Evolutionary conservation across 2,329 filamentous ascomycete genomes (phyloP).

Genomic region (Sporothrix euskadiensis): DNA sequence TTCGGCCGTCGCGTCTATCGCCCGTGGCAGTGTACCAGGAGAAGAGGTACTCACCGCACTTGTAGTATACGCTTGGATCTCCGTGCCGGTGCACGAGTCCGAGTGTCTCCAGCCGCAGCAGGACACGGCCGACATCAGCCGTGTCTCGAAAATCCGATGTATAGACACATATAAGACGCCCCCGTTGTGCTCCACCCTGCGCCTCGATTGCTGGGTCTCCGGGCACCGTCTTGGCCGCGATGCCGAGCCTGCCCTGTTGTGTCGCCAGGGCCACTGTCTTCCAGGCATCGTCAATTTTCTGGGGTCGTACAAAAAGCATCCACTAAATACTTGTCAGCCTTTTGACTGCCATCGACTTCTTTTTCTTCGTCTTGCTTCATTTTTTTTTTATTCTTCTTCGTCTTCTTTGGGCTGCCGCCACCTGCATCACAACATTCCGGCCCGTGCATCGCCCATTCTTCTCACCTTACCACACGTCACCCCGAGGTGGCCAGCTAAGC

Average conservation of each 20-base stretch:
- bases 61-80: constrained; percentile 69
- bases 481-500: constrained; percentile 59
- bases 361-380: no score
- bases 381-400: no score
- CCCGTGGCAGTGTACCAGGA: not conserved
- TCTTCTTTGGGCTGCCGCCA: no score
- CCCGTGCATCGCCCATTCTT: not conserved
- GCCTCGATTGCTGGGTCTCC: constrained; percentile 45
- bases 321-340: constrained; percentile 51
- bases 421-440: not conserved
- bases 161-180: constrained; percentile 73
- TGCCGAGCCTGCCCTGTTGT: constrained; percentile 67
- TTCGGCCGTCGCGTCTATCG: not conserved
- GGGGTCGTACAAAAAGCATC: constrained; percentile 66
- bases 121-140: constrained; percentile 67
- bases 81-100: constrained; percentile 54
- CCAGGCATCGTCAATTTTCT: constrained; percentile 65
- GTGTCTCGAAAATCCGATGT: constrained; percentile 71
- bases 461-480: constrained; percentile 67
- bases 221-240: constrained; percentile 71
- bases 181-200: constrained; percentile 44
- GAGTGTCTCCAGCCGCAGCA: constrained; percentile 62
- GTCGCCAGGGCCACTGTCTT: constrained; percentile 65
- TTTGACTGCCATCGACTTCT: not conserved
- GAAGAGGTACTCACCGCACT: constrained; percentile 57